phyloP scores from a whole-genome alignment of 2,329 filamentous ascomycete genomes.

The Acrocalymma vagum region DNA sequence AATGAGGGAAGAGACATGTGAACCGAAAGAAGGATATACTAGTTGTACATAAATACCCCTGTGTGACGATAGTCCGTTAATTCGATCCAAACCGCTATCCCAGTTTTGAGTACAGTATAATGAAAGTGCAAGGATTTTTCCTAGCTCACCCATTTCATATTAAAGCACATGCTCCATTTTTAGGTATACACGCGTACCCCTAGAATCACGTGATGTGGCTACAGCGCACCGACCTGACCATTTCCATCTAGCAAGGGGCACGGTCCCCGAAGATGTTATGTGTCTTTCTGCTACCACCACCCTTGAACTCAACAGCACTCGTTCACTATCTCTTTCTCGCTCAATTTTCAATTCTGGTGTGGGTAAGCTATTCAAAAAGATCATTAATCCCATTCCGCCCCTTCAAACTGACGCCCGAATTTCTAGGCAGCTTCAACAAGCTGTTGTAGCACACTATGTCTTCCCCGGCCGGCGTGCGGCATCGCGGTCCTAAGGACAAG shows the following conservation, averaged over 20 bases:
- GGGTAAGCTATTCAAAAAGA: slow-evolving; percentile 27
- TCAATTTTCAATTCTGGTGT: slow-evolving; percentile 23
- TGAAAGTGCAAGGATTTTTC: too few species aligned
- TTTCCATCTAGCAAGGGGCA: too few species aligned
- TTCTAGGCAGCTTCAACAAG: slow-evolving; percentile 36
- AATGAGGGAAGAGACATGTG: slow-evolving; percentile 19
- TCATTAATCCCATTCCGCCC: slow-evolving; percentile 1
- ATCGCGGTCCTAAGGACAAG: slow-evolving; percentile 48
- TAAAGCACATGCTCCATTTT: too few species aligned
- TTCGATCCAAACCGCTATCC: too few species aligned
- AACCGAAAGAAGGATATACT: too few species aligned
- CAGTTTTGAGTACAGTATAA: too few species aligned
- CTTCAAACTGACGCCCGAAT: slow-evolving; percentile 20
- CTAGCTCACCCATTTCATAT: too few species aligned
- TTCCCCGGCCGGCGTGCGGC: slow-evolving; percentile 47
- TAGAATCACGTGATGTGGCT: too few species aligned
- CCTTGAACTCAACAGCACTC: slow-evolving; percentile 20
- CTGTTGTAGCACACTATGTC: slow-evolving; percentile 44
- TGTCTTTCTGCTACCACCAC: slow-evolving; percentile 30
- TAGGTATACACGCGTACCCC: too few species aligned
- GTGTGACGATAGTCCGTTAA: too few species aligned
- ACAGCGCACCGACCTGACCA: too few species aligned
- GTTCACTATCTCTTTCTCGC: slow-evolving; percentile 24
- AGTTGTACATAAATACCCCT: too few species aligned
- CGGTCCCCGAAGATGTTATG: slow-evolving; percentile 31